These are phyloP conservation scores for Durio zibethinus DNA, from an alignment of 345 rosid species.

Conservation along the genomic window DNA sequence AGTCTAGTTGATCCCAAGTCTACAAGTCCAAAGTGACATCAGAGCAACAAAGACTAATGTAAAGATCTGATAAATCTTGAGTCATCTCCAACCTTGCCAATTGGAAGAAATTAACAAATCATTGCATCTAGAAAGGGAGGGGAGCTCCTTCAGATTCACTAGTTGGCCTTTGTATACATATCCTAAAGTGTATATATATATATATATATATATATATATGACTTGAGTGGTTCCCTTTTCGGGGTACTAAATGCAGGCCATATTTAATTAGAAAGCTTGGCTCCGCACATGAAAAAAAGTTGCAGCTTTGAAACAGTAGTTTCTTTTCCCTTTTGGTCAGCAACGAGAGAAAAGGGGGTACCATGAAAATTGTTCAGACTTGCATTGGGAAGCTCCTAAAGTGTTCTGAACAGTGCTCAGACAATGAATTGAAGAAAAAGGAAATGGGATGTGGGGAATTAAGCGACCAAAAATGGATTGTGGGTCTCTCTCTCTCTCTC, in stretches of 20 bases:
- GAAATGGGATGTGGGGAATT: slow-evolving; percentile 23
- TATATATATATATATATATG: too few relatives aligned
- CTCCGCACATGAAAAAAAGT: slow-evolving; percentile 10
- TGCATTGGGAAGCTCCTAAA: slow-evolving; percentile 27
- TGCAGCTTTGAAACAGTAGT: background rate
- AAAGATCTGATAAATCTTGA: slow-evolving; percentile 12
- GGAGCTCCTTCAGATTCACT: background rate
- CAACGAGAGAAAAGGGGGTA: background rate
- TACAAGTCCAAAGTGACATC: slow-evolving; percentile 11
- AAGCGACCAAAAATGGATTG: slow-evolving; percentile 25
- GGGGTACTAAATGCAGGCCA: slow-evolving; percentile 31
- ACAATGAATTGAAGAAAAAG: slow-evolving; percentile 30
- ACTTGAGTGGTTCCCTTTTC: slow-evolving; percentile 20
- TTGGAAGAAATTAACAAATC: background rate
- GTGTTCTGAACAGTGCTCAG: slow-evolving; percentile 12
- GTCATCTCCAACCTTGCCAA: slow-evolving; percentile 15
- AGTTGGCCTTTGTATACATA: background rate
- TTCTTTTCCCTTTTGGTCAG: background rate
- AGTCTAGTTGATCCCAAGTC: slow-evolving; percentile 25
- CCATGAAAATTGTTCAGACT: slow-evolving; percentile 2
- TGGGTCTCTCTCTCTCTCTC: slow-evolving; percentile 19
- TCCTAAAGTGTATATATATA: too few relatives aligned
- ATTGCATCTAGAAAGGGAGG: background rate
- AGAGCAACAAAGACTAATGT: slow-evolving; percentile 10
- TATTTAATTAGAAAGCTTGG: slow-evolving; percentile 2